These are phyloP conservation scores for Neostapfia colusana DNA, from an alignment of 176 grass and related monocot species.

Conservation along the genomic window DNA sequence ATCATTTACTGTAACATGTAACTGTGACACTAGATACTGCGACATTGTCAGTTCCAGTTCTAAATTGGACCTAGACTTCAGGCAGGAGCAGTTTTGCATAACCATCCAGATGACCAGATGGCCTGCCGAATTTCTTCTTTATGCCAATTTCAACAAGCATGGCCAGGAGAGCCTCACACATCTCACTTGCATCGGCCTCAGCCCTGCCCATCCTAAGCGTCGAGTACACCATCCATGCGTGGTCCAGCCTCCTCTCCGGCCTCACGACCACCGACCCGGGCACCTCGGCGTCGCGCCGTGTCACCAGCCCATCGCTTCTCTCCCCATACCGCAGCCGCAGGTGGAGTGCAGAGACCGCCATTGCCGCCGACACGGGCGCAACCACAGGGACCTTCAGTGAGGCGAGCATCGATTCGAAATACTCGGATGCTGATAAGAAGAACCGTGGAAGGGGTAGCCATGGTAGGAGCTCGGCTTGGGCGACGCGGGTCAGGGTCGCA, in stretches of 20 bases:
- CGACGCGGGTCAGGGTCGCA: constrained; percentile 58
- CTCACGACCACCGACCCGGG: constrained; percentile 81
- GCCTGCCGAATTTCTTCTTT: constrained; percentile 29
- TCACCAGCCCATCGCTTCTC: constrained; percentile 74
- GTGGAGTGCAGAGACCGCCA: constrained; percentile 68
- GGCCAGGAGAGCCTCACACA: constrained; percentile 73
- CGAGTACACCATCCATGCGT: constrained; percentile 86
- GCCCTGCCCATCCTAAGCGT: constrained; percentile 39
- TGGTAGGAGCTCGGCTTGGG: constrained; percentile 76
- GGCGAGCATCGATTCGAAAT: constrained; percentile 23
- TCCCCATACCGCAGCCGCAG: constrained; percentile 68
- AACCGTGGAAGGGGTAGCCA: constrained; percentile 62
- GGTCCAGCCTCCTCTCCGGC: constrained; percentile 71
- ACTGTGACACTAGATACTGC: not conserved
- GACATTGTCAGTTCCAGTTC: not conserved
- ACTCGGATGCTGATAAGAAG: constrained; percentile 43
- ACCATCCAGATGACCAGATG: not conserved
- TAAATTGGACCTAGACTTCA: not conserved
- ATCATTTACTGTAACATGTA: not conserved
- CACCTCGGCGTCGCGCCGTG: constrained; percentile 69
- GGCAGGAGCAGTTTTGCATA: not conserved
- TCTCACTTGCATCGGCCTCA: constrained; percentile 71
- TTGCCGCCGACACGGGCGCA: constrained; percentile 62
- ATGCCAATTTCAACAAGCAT: constrained; percentile 75
- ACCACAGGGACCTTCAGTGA: constrained; percentile 65